Evolutionary conservation across 2,329 filamentous ascomycete genomes (phyloP), one percentile per base, ranked within the genome.

Genomic region (Beauveria asiatica): DNA sequence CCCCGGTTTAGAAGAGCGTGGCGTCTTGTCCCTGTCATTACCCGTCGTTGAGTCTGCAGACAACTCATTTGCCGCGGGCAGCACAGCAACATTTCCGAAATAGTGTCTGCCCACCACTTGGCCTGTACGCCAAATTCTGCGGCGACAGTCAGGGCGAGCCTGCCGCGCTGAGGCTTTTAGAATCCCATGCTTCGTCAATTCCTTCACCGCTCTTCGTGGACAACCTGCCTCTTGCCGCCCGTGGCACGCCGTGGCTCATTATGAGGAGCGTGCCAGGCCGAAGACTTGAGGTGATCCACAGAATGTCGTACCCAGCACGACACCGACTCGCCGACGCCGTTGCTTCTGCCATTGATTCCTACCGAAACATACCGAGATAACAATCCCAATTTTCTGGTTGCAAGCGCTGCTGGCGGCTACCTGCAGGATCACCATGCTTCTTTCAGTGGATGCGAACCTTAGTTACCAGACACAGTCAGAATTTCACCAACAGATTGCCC

Each of bases 381-480:
- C 48, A 0, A 71, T 2, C 44, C 59, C 3, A 65, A 73, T 54
- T 39, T 75, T 6, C 30, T 53, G 1, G 72, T 74, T 45, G 71
- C 66, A 60, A 72, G 74, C 62, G 69, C 70, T 1, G 60, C 70
- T 0, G 70, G 70, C 0, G 63, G 65, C 0, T 61, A 67, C 2
- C 65, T 65, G 33, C 62, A 61, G 8, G 71, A 75, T 53, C 50
- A 54, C 10, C 68, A 71, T 41, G 64, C 2, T 62, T 66, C 0
- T 13, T 68, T 37, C 17, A 46, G 17, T n/a, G 55, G 45, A 23
- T 57, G 55, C 5, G 70, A 70, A 1, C 70, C 70, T 0, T 72
- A n/a, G n/a, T n/a, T n/a, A 70, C 23, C 21, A 51, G n/a, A 65
- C 70, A n/a, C 70, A 72, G 61, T 65, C 63, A 11, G 61, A 66